Conservation (phyloP, 148 eudicot genomes). For the Talinum fruticosum region DNA sequence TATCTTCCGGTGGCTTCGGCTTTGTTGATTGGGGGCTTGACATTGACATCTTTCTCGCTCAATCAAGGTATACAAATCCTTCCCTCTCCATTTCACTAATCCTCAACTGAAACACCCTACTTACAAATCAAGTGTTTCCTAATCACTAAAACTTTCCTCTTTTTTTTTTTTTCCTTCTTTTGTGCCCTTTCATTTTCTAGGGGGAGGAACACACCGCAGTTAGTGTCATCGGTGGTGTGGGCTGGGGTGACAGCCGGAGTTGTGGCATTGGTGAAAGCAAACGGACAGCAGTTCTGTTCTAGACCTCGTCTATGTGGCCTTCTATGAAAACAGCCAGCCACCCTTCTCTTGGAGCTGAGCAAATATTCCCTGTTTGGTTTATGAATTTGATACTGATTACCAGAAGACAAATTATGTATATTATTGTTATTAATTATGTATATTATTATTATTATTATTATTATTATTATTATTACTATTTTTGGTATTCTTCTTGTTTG, state of each 20-base stretch:
- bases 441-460: too few relatives aligned
- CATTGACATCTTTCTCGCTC: conserved; percentile 58
- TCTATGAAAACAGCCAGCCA: conserved; percentile 28
- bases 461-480: too few relatives aligned
- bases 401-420: too few relatives aligned
- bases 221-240: conserved; percentile 60
- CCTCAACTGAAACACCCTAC: not conserved
- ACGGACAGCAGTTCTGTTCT: conserved; percentile 84
- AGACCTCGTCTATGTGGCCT: conserved; percentile 92
- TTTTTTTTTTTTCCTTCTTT: not conserved
- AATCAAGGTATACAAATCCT: conserved; percentile 50
- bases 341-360: not conserved
- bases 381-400: too few relatives aligned
- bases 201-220: conserved; percentile 61
- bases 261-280: conserved; percentile 66
- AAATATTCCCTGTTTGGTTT: too few relatives aligned
- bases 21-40: conserved; percentile 62
- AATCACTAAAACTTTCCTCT: not conserved
- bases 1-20: conserved; percentile 79
- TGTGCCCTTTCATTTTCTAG: conserved; percentile 30
- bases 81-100: not conserved
- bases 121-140: not conserved
- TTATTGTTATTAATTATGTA: too few relatives aligned
- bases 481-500: too few relatives aligned
- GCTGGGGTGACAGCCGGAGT: conserved; percentile 80